Percentiles rank a stretch among this genome's conserved stretches.
These are phyloP conservation scores for Aureobasidium sp. DNA, from an alignment of 2,329 filamentous ascomycete genomes.

Conservation along the genomic window DNA sequence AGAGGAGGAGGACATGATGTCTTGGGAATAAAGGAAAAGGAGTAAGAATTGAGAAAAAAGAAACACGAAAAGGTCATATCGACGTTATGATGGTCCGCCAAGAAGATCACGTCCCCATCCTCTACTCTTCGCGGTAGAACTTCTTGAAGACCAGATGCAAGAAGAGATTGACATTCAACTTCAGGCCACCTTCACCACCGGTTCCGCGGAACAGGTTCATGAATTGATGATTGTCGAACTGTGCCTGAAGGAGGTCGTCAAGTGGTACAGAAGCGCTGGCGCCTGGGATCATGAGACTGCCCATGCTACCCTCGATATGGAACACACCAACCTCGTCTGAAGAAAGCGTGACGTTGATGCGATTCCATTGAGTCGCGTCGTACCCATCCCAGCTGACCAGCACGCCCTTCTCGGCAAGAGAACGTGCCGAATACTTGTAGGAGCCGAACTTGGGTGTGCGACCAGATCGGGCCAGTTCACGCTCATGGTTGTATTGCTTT, in stretches of 20 bases:
- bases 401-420: constrained; percentile 86
- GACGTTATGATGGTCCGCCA: not conserved
- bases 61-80: constrained; percentile 9
- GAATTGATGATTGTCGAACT: constrained; percentile 95
- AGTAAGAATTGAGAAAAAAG: not conserved
- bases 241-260: constrained; percentile 88
- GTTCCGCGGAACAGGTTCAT: constrained; percentile 78
- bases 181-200: constrained; percentile 42
- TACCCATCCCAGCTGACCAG: constrained; percentile 87
- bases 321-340: constrained; percentile 94
- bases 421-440: constrained; percentile 90
- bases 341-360: constrained; percentile 87
- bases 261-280: constrained; percentile 82
- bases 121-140: constrained; percentile 59
- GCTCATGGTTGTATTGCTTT: constrained; percentile 97
- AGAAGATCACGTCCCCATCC: not conserved
- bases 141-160: constrained; percentile 98
- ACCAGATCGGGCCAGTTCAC: constrained; percentile 84
- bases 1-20: not conserved
- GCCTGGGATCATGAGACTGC: constrained; percentile 92
- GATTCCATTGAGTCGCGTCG: constrained; percentile 73
- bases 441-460: constrained; percentile 95
- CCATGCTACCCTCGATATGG: constrained; percentile 79
- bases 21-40: not conserved
- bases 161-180: constrained; percentile 92